Evolutionary conservation across 495 filamentous ascomycete species (phyloP).

Genomic region (Annulohypoxylon stygium): DNA sequence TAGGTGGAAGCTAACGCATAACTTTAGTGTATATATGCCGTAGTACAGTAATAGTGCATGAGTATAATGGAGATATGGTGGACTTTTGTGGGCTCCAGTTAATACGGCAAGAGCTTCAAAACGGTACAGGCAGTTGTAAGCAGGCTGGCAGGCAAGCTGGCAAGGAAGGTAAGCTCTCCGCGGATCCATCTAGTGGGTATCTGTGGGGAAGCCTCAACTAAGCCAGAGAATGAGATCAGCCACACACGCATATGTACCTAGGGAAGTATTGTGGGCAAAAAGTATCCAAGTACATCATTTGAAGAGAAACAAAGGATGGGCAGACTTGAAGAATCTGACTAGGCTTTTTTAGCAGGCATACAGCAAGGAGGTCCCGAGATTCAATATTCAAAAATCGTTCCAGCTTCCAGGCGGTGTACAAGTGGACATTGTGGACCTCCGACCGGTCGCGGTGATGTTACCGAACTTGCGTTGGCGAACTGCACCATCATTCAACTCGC

Average conservation of each 20-base stretch:
- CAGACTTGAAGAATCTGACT: conserved; percentile 5
- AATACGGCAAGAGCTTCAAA: conserved; percentile 18
- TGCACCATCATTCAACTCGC: conserved; percentile 21
- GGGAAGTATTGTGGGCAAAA: not conserved
- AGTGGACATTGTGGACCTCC: conserved; percentile 12
- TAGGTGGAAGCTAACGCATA: conserved; percentile 11
- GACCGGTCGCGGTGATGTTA: conserved; percentile 23
- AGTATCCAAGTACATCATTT: conserved; percentile 6
- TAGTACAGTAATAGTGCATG: conserved; percentile 16
- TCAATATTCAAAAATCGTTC: conserved; percentile 27
- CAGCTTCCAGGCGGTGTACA: conserved; percentile 34
- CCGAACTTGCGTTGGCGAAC: conserved; percentile 31
- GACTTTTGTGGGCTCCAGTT: conserved; percentile 11
- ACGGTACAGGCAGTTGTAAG: conserved; percentile 19
- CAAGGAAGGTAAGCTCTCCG: conserved; percentile 19
- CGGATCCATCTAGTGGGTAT: conserved; percentile 11
- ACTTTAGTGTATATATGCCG: not conserved
- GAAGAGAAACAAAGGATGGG: not conserved
- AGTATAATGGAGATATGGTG: not conserved
- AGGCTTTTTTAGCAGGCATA: conserved; percentile 6
- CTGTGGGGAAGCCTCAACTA: conserved; percentile 30
- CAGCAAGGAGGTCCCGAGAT: conserved; percentile 33
- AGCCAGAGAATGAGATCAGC: conserved; percentile 21
- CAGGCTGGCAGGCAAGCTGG: not conserved
- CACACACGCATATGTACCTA: not conserved